Conservation (phyloP, 768 basidiomycete genomes). For the Boletus rubroflammeus region DNA sequence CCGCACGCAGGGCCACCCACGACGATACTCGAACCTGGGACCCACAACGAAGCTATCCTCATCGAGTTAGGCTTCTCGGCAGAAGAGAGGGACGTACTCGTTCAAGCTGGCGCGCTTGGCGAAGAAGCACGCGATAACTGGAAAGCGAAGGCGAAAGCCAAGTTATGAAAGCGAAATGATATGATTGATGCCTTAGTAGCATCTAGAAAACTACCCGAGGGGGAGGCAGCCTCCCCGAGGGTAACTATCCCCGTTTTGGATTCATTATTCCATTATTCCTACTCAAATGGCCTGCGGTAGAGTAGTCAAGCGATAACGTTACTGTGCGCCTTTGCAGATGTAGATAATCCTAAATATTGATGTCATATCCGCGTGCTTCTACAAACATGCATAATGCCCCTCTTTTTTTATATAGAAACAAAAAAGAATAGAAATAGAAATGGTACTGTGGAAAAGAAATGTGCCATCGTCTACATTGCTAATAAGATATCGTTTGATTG, state of each 20-base stretch:
- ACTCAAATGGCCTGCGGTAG: no score
- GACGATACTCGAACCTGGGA: conserved; percentile 42
- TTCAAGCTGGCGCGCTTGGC: conserved; percentile 47
- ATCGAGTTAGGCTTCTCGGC: conserved; percentile 47
- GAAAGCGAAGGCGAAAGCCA: conserved; percentile 21
- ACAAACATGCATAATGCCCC: not conserved
- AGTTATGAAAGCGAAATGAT: conserved; percentile 18
- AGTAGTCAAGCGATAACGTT: no score
- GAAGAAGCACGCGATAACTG: conserved; percentile 23
- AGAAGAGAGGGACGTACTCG: conserved; percentile 39
- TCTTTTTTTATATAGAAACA: not conserved
- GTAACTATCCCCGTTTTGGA: no score
- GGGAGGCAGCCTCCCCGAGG: no score
- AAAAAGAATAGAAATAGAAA: not conserved
- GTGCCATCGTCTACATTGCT: conserved; percentile 11
- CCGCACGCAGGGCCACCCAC: conserved; percentile 1
- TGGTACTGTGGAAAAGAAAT: not conserved
- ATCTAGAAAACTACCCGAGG: no score
- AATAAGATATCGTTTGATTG: conserved; percentile 5
- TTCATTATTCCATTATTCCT: no score
- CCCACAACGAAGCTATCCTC: conserved; percentile 53
- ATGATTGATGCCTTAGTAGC: not conserved
- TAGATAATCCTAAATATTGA: not conserved
- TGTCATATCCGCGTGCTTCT: conserved; percentile 5
- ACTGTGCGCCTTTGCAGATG: no score